Evolutionary conservation across 2,329 filamentous ascomycete genomes (phyloP).

Genomic region (Aspergillus alliaceus): DNA sequence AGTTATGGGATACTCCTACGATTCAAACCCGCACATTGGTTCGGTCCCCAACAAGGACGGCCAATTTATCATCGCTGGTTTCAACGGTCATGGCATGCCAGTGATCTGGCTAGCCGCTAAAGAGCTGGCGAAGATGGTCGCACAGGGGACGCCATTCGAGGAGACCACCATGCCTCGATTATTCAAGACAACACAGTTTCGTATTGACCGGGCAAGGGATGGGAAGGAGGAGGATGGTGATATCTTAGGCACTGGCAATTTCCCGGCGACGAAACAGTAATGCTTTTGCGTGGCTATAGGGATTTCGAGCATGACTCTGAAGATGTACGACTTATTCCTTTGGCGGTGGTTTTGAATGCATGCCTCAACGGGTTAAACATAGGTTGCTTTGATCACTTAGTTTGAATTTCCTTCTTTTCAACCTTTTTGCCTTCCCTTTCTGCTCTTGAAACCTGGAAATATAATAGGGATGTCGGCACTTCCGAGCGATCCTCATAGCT

Average conservation of each 20-base stretch:
- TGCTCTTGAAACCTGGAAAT: too few relatives aligned
- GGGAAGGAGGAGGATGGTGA: constrained; percentile 27
- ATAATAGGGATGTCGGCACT: too few relatives aligned
- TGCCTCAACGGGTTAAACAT: neutral
- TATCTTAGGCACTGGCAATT: constrained; percentile 23
- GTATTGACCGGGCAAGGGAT: constrained; percentile 24
- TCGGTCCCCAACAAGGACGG: constrained; percentile 43
- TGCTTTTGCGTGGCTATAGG: neutral
- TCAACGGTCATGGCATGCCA: constrained; percentile 69
- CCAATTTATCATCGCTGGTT: constrained; percentile 60
- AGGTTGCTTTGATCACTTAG: too few relatives aligned
- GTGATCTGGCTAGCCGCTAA: constrained; percentile 60
- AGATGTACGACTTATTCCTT: neutral
- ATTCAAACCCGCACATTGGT: constrained; percentile 56
- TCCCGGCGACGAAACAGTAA: neutral
- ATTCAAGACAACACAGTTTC: constrained; percentile 27
- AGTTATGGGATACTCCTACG: constrained; percentile 54
- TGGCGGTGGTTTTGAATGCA: neutral
- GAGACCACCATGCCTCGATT: constrained; percentile 30
- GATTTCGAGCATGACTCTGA: too few relatives aligned
- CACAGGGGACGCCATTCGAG: constrained; percentile 22
- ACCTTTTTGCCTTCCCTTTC: neutral
- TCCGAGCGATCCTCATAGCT: too few relatives aligned
- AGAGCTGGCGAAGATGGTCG: constrained; percentile 57
- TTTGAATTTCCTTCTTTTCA: neutral